Evolutionary conservation across 2,329 filamentous ascomycete species (phyloP).

Genomic region (Monosporascus sp.): DNA sequence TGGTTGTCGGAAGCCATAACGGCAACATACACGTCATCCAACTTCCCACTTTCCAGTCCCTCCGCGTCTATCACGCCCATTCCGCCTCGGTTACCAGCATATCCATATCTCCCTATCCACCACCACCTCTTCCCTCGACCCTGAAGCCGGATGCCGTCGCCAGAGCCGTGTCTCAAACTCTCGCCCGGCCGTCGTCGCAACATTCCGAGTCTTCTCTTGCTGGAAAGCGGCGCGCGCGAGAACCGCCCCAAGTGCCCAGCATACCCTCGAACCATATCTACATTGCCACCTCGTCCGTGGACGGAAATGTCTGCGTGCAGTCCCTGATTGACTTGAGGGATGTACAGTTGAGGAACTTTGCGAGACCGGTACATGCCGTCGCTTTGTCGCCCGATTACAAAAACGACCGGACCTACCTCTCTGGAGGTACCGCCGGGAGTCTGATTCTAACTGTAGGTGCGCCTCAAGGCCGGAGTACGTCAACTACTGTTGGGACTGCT

Average conservation of each 20-base stretch:
- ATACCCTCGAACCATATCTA: slow-evolving; percentile 87
- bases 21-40: slow-evolving; percentile 88
- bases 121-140: slow-evolving; percentile 49
- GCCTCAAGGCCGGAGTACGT: slow-evolving; percentile 74
- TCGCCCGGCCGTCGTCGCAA: slow-evolving; percentile 30
- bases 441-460: slow-evolving; percentile 83
- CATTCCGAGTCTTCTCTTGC: slow-evolving; percentile 43
- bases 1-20: slow-evolving; percentile 95
- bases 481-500: slow-evolving; percentile 79
- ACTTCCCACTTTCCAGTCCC: slow-evolving; percentile 71
- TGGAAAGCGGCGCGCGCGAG: slow-evolving; percentile 23
- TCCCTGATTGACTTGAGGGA: slow-evolving; percentile 85
- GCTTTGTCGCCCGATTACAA: slow-evolving; percentile 94
- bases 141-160: slow-evolving; percentile 36
- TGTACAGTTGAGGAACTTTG: slow-evolving; percentile 88
- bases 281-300: slow-evolving; percentile 88
- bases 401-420: slow-evolving; percentile 81
- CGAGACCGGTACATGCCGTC: slow-evolving; percentile 84
- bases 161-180: slow-evolving; percentile 30
- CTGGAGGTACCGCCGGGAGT: slow-evolving; percentile 82
- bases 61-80: slow-evolving; percentile 89
- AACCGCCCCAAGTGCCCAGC: slow-evolving; percentile 57
- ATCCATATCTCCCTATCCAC: slow-evolving; percentile 83
- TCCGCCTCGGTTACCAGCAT: slow-evolving; percentile 85
- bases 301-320: slow-evolving; percentile 90